Evolutionary conservation across 495 filamentous ascomycete species (phyloP).

Genomic region (Tuber borchii): DNA sequence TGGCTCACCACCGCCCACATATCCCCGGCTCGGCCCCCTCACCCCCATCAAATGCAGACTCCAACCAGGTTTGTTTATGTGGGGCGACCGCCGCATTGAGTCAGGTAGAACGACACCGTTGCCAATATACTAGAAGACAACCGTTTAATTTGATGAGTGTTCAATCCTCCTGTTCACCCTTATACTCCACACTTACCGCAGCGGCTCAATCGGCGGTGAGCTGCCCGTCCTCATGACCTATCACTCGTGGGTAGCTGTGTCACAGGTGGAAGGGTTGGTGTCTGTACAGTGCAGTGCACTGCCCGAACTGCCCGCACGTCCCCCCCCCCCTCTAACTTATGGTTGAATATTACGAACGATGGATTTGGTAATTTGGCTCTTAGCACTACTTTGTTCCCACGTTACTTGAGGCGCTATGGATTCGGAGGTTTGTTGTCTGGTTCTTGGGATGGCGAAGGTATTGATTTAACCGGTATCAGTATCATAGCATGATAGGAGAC

Average conservation of each 20-base stretch:
- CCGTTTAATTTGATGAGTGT: not conserved
- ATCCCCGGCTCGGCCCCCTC: not conserved
- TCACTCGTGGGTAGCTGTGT: not conserved
- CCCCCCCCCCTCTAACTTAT: no score
- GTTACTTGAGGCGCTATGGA: not conserved
- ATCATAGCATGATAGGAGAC: not conserved
- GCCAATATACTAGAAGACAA: not conserved
- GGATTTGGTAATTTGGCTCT: not conserved
- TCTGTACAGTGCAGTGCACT: not conserved
- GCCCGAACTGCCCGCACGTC: no score
- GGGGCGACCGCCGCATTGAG: not conserved
- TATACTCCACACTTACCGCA: not conserved
- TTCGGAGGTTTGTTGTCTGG: not conserved
- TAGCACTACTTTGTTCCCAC: not conserved
- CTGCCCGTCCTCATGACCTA: not conserved
- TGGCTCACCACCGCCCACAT: not conserved
- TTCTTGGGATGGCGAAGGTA: not conserved
- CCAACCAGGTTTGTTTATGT: not conserved
- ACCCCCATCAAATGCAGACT: not conserved
- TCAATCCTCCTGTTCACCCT: not conserved
- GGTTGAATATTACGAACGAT: not conserved
- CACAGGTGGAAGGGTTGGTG: not conserved
- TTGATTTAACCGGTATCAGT: not conserved
- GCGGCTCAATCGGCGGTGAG: not conserved
- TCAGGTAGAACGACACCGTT: not conserved